Evolutionary conservation across 805 yeast species (phyloP), one percentile per base, ranked within the genome.

Genomic region (Monosporozyma solicola): DNA sequence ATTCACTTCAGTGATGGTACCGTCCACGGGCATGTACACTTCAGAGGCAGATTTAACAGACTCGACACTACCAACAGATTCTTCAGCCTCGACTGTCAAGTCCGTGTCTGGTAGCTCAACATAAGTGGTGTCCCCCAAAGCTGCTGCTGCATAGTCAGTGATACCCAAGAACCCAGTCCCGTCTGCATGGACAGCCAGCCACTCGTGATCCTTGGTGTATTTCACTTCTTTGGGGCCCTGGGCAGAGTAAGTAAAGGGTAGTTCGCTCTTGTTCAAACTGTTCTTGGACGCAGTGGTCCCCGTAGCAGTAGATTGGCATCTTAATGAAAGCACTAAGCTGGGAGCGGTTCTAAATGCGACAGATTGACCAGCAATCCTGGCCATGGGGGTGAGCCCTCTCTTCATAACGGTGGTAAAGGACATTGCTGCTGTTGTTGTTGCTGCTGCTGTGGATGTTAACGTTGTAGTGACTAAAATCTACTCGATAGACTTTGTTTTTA

Each of bases 41-140:
- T 94, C 99, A 59, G 88, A 80, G 29, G 99, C 97, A 48, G 91
- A 81, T 73, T 94, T 94, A 63, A 94, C 99, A 45, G 90, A 80
- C 72, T 94, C 99, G 43, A 94, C 95, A 33, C 96, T 86, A 6
- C 97, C 97, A 66, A 94, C 75, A 13, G 92, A 75, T 57, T 89
- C 97, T 50, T 95, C 95, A 49, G 77, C 76, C 53, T 75, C 82
- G 53, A 84, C 75, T 32, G 65, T 73, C 43, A 76, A 78, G 43
- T 84, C 87, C 41, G 78, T 79, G 60, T 84, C 91, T 48, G 96
- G 95, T 61, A 92, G 77, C 72, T 94, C 99, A 55, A 91, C 85
- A 68, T 78, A 94, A 3, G 98, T 95, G 53, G 95, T 95, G 72
- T 94, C 99, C 47, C 99, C 99, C 56, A 94, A 80, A 7, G 98